These are phyloP conservation scores for Axilococcus clingmanii DNA, from an alignment of 139 green algal species.

Conservation along the genomic window DNA sequence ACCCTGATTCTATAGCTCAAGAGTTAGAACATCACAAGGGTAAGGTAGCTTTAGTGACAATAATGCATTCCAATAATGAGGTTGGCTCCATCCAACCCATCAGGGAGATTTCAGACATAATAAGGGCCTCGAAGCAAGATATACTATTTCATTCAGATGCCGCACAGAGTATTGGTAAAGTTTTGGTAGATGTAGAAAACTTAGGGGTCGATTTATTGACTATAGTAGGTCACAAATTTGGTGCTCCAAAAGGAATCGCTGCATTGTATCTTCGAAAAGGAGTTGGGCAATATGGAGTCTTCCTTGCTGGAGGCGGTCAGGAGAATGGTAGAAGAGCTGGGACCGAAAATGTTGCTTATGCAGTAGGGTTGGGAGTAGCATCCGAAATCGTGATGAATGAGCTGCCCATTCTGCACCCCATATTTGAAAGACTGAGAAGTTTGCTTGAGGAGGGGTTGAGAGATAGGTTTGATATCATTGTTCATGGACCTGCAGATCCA, in stretches of 20 bases:
- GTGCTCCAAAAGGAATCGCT: constrained; percentile 73
- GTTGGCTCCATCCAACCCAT: constrained; percentile 49
- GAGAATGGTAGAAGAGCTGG: constrained; percentile 42
- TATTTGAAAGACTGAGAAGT: constrained; percentile 30
- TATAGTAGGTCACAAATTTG: constrained; percentile 75
- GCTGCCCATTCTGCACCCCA: background rate
- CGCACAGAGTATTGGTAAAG: constrained; percentile 69
- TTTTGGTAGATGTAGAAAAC: constrained; percentile 46
- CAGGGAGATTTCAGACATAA: constrained; percentile 15
- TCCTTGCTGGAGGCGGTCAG: constrained; percentile 48
- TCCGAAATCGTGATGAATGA: constrained; percentile 43
- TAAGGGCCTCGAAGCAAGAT: background rate
- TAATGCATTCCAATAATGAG: constrained; percentile 87
- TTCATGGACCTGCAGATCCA: constrained; percentile 49
- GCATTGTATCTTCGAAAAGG: constrained; percentile 59
- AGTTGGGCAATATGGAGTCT: constrained; percentile 16
- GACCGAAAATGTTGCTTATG: constrained; percentile 66
- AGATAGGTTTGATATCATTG: constrained; percentile 14
- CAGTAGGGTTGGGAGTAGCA: constrained; percentile 59
- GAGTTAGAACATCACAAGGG: background rate
- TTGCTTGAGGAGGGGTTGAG: constrained; percentile 34
- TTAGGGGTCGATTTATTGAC: constrained; percentile 69
- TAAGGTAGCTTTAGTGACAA: constrained; percentile 46
- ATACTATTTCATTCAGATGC: constrained; percentile 62
- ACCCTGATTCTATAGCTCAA: constrained; percentile 11